Conservation (phyloP, 2,329 filamentous ascomycete species). For the Coleophoma crateriformis region DNA sequence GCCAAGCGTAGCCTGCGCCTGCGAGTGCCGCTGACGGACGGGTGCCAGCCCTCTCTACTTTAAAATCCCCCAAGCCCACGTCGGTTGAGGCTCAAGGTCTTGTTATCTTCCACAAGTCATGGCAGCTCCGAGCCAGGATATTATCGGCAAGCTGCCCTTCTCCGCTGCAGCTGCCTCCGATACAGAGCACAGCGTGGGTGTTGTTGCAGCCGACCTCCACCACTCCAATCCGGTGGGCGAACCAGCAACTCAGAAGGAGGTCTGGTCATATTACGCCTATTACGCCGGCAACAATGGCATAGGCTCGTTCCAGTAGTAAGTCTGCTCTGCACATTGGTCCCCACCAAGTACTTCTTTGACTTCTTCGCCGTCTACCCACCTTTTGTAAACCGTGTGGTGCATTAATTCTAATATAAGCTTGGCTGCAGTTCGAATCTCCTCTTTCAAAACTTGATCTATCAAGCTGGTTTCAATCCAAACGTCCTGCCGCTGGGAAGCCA, state of each 20-base stretch:
- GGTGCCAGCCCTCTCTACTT: too few relatives aligned
- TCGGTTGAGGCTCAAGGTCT: neutral
- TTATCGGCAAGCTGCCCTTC: constrained; percentile 16
- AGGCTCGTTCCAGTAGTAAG: constrained; percentile 25
- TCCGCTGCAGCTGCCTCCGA: constrained; percentile 16
- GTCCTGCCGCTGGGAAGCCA: constrained; percentile 22
- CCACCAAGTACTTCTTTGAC: too few relatives aligned
- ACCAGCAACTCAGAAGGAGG: constrained; percentile 21
- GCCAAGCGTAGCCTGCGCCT: too few relatives aligned
- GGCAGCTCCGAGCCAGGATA: constrained; percentile 4
- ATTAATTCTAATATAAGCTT: neutral
- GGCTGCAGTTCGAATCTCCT: constrained; percentile 21
- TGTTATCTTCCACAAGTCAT: neutral
- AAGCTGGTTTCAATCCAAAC: constrained; percentile 26
- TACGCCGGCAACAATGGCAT: constrained; percentile 26
- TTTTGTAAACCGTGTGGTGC: too few relatives aligned
- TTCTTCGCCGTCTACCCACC: too few relatives aligned
- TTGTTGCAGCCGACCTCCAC: constrained; percentile 10
- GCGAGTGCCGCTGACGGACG: too few relatives aligned
- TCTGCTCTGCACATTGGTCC: neutral
- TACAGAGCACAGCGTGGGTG: constrained; percentile 3
- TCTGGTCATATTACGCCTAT: constrained; percentile 24
- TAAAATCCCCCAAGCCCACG: neutral
- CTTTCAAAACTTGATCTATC: constrained; percentile 26
- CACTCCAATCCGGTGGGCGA: constrained; percentile 8